Conservation (phyloP, 2,329 filamentous ascomycete genomes). For the Lojkania enalia region DNA sequence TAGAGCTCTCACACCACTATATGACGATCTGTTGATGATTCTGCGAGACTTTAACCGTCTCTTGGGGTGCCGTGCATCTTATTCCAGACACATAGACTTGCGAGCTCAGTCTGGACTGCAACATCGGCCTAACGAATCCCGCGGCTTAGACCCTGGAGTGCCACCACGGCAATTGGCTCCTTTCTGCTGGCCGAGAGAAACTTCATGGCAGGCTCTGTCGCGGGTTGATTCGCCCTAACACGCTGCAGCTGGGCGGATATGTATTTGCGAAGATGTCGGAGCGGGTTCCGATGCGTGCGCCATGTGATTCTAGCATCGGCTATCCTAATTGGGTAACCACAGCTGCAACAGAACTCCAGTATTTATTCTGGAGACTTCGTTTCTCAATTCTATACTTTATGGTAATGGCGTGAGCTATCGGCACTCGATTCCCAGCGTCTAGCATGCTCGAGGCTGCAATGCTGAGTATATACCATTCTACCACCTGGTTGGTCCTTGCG, state of each 20-base stretch:
- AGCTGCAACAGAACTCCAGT: background rate
- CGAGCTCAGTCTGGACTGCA: constrained; percentile 4
- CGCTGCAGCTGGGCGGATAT: constrained; percentile 10
- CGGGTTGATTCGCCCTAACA: no score
- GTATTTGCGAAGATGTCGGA: constrained; percentile 1
- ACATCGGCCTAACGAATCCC: constrained; percentile 24
- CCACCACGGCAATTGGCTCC: background rate
- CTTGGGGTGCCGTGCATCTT: constrained; percentile 18
- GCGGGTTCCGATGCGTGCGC: background rate
- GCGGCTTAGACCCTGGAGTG: constrained; percentile 5
- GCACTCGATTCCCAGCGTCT: constrained; percentile 6
- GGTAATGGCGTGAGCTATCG: constrained; percentile 10
- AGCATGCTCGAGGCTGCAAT: background rate
- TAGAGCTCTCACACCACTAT: constrained; percentile 20
- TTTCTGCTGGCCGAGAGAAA: constrained; percentile 11
- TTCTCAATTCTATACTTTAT: constrained; percentile 1
- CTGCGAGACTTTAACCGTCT: constrained; percentile 36
- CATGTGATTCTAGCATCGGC: background rate
- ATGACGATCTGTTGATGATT: constrained; percentile 17
- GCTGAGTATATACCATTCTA: no score
- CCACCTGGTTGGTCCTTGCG: no score
- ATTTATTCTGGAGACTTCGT: background rate
- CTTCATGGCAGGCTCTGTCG: constrained; percentile 13
- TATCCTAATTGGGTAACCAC: background rate
- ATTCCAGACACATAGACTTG: constrained; percentile 7